Base-by-base conservation (phyloP, 768 basidiomycete genomes). In the Suillus subluteus region DNA sequence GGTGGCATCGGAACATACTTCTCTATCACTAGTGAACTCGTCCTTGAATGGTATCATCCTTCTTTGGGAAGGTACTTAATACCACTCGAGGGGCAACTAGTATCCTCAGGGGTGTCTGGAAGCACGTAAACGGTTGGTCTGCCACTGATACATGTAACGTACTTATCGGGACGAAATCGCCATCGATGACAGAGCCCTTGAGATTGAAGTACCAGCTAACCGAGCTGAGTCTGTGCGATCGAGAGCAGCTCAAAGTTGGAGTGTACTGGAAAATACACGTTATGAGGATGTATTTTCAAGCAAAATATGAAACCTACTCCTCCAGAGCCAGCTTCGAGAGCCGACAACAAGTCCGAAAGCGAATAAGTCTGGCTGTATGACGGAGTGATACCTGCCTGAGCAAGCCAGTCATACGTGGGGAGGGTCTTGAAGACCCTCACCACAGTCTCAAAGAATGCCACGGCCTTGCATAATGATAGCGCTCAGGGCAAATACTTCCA, bases 331-430 rank as follows among this genome's bases (percentile, higher is more conserved):
- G 78, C 64, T 74, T 84, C 80, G 58, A 93, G 78, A 3, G 90
- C 91, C 44, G 82, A 73, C 13, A 82, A 81, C 56, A 92, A 72
- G 12, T 81, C 72, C 16, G 85, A 78, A 21, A 91, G 82, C 0
- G 86, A 86, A 74, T 87, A 88, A 0, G 90, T 91, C 69, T 78
- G 73, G 67, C 76, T 80, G 3, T 80, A 77, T n/a, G 83, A 84
- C 15, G 94, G 94, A 4, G 84, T 86, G 70, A 95, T 95, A 32
- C 92, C 92, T n/a, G 83, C 88, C 26, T 83, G 78, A 16, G 81
- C 78, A 48, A 95, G 87, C 86, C 86, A 93, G 18, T 84, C 81
- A 75, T 87, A 93, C 3, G 94, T 94, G 0, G 92, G 90, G 32
- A 94, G 85, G 11, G 83, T 82, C 86, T 85, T 69, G 80, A 90